Evolutionary conservation across 192 early-diverging fungal species (phyloP).

Genomic region (Polychytrium aggregatum): DNA sequence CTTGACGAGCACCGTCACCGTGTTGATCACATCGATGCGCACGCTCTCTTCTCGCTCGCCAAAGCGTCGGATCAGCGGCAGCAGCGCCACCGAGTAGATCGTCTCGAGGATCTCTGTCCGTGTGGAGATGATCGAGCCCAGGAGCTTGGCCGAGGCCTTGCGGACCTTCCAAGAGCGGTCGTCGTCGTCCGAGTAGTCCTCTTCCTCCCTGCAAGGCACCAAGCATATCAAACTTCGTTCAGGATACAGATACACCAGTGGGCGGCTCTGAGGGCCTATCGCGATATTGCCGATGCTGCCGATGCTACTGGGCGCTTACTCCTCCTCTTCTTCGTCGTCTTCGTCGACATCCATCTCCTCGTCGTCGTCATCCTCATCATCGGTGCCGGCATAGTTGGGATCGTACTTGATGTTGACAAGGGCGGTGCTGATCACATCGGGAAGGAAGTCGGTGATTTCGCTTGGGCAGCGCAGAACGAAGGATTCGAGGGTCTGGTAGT

Average conservation of each 20-base stretch:
- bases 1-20: slow-evolving; percentile 54
- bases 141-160: slow-evolving; percentile 60
- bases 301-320: no score
- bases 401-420: slow-evolving; percentile 68
- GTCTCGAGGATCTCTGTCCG: slow-evolving; percentile 53
- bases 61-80: slow-evolving; percentile 63
- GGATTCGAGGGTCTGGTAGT: slow-evolving; percentile 49
- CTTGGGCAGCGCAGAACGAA: slow-evolving; percentile 68
- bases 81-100: slow-evolving; percentile 61
- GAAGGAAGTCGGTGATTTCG: slow-evolving; percentile 54
- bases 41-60: slow-evolving; percentile 82
- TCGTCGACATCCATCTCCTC: slow-evolving; percentile 31
- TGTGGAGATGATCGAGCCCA: slow-evolving; percentile 55
- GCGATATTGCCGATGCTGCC: no score
- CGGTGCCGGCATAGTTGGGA: slow-evolving; percentile 64
- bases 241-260: no score
- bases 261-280: no score
- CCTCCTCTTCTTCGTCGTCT: slow-evolving; percentile 48
- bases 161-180: slow-evolving; percentile 91
- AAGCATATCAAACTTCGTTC: no score
- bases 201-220: slow-evolving; percentile 17
- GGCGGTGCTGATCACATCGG: slow-evolving; percentile 44
- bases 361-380: slow-evolving; percentile 41
- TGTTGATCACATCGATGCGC: slow-evolving; percentile 61
- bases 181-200: slow-evolving; percentile 79